Evolutionary conservation across 306 rosid species (phyloP).

Genomic region (Prinsepia uniflora): DNA sequence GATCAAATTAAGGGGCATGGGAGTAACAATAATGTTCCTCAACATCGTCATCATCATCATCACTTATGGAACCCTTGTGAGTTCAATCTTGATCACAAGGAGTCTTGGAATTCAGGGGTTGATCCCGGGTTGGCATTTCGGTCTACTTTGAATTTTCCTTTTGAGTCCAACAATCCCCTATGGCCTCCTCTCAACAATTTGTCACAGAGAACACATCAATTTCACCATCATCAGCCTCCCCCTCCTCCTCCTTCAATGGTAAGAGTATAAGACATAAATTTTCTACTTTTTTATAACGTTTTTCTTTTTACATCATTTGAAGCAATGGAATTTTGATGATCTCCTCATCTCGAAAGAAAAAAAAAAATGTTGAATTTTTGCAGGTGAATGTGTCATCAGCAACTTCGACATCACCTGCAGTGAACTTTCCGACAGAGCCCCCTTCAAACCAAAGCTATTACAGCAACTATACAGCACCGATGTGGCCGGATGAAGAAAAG

Average conservation of each 20-base stretch:
- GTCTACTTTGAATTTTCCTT: slow-evolving; percentile 34
- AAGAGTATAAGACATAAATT: neutral
- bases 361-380: neutral
- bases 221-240: slow-evolving; percentile 28
- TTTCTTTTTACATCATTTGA: neutral
- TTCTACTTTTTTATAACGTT: neutral
- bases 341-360: neutral
- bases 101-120: slow-evolving; percentile 19
- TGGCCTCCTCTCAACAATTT: slow-evolving; percentile 38
- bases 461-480: slow-evolving; percentile 27
- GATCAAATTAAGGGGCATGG: slow-evolving; percentile 33
- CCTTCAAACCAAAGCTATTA: slow-evolving; percentile 95
- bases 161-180: slow-evolving; percentile 34
- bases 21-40: neutral
- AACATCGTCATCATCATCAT: slow-evolving; percentile 4
- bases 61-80: slow-evolving; percentile 41
- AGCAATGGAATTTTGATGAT: slow-evolving; percentile 8
- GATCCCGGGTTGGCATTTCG: slow-evolving; percentile 45
- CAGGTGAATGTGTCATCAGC: slow-evolving; percentile 58
- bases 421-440: slow-evolving; percentile 68
- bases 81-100: slow-evolving; percentile 35
- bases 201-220: slow-evolving; percentile 39
- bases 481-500: slow-evolving; percentile 44
- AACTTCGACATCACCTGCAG: slow-evolving; percentile 40
- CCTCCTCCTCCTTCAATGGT: slow-evolving; percentile 45